Percentiles rank a stretch among this genome's conserved stretches.
These are phyloP conservation scores for Nematocida ironsii DNA, from an alignment of 371 early-diverging fungal genomes.

Conservation along the genomic window DNA sequence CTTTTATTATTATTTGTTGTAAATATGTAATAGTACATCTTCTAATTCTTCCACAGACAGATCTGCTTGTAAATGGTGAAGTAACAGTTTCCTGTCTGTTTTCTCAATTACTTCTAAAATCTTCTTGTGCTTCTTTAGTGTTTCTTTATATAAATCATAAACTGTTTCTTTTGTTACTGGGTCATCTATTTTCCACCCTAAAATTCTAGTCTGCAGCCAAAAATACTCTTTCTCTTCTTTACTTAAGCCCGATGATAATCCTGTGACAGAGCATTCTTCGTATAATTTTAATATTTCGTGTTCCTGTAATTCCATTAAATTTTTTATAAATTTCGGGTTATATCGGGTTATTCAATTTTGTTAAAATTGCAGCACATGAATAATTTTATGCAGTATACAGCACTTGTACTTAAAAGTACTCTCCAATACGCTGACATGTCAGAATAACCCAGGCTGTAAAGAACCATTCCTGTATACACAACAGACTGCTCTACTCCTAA, in stretches of 20 bases:
- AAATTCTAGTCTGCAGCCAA: slow-evolving; percentile 3
- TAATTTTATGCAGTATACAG: neutral
- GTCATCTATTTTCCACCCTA: slow-evolving; percentile 18
- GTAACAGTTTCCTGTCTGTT: slow-evolving; percentile 10
- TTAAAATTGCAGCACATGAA: too few species aligned
- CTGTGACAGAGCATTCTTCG: slow-evolving; percentile 8
- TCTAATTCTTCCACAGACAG: slow-evolving; percentile 47
- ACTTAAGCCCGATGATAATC: neutral
- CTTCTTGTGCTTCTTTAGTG: neutral
- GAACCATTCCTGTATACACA: neutral
- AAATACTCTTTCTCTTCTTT: slow-evolving; percentile 22
- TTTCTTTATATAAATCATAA: neutral
- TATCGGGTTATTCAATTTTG: too few species aligned
- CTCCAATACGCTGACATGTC: neutral
- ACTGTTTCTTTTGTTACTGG: neutral
- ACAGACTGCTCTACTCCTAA: neutral
- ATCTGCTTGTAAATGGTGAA: slow-evolving; percentile 7
- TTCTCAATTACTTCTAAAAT: slow-evolving; percentile 8
- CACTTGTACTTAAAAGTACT: neutral
- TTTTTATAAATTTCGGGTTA: too few species aligned
- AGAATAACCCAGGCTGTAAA: neutral
- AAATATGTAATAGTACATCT: slow-evolving; percentile 60
- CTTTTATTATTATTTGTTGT: slow-evolving; percentile 11
- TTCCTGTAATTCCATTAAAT: neutral
- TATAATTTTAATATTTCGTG: neutral